Evolutionary conservation across 1,139 yeast species (phyloP).

Genomic region (Pneumocystis canis): DNA sequence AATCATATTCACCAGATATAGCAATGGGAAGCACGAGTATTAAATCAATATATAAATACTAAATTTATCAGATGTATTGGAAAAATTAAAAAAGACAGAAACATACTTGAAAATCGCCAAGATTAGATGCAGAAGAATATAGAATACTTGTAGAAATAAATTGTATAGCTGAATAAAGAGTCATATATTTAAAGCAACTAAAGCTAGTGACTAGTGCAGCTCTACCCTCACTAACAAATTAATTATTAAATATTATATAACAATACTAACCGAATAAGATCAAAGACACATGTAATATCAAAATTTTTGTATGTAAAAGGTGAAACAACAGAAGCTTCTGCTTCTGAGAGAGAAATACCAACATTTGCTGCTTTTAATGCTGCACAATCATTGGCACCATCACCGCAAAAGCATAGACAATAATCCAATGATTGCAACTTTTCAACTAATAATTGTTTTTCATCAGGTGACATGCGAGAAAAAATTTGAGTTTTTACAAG

Average conservation of each 20-base stretch:
- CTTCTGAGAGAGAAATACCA: conserved; percentile 88
- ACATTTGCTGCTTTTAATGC: conserved; percentile 96
- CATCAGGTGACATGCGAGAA: conserved; percentile 98
- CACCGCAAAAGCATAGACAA: conserved; percentile 95
- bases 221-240: conserved; percentile 50
- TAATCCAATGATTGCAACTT: conserved; percentile 72
- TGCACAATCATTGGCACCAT: conserved; percentile 84
- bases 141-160: conserved; percentile 72
- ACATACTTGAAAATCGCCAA: conserved; percentile 79
- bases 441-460: conserved; percentile 86
- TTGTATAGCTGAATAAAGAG: conserved; percentile 90
- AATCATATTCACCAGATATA: conserved; percentile 34
- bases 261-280: conserved; percentile 42
- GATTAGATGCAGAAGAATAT: conserved; percentile 76
- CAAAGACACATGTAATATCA: conserved; percentile 83
- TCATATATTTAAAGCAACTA: conserved; percentile 95
- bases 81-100: not conserved
- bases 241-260: not conserved
- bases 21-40: conserved; percentile 86
- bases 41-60: conserved; percentile 76
- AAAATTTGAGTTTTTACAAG: conserved; percentile 63
- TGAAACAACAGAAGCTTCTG: conserved; percentile 97
- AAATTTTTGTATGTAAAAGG: conserved; percentile 86
- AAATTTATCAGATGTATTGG: not conserved
- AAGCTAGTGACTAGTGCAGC: conserved; percentile 89